A percentile compares a stretch with the other conserved stretches of the same genome.
Conservation (phyloP, 495 filamentous ascomycete species). For the Diplogelasinospora grovesii region DNA sequence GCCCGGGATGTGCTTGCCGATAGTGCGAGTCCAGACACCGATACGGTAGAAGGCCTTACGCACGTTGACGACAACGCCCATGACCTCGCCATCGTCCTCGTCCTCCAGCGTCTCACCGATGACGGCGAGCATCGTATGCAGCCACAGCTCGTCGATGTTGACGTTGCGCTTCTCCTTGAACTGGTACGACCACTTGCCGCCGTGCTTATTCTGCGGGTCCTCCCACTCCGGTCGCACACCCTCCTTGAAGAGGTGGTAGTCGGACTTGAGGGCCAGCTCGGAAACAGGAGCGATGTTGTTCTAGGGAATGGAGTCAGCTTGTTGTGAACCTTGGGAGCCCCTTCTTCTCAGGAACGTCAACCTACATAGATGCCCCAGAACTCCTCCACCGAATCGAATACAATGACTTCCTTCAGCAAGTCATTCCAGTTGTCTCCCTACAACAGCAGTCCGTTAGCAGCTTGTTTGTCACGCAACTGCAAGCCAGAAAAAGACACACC, state of each 20-base stretch:
- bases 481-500: constrained; percentile 44
- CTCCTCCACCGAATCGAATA: constrained; percentile 96
- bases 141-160: constrained; percentile 92
- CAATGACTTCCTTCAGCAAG: constrained; percentile 94
- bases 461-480: neutral
- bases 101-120: constrained; percentile 97
- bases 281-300: constrained; percentile 98
- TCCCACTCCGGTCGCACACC: constrained; percentile 98
- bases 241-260: constrained; percentile 99
- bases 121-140: constrained; percentile 90
- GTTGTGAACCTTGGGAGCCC: neutral
- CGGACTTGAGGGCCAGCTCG: constrained; percentile 91
- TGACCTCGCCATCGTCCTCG: constrained; percentile 92
- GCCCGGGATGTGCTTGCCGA: constrained; percentile 71
- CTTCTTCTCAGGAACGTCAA: constrained; percentile 11
- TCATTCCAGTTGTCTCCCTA: constrained; percentile 99
- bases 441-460: neutral
- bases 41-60: constrained; percentile 97
- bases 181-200: constrained; percentile 95
- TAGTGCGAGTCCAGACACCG: constrained; percentile 84
- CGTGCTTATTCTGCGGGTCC: constrained; percentile 95
- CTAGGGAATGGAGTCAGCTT: constrained; percentile 40
- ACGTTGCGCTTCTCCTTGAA: constrained; percentile 91
- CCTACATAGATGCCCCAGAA: constrained; percentile 99
- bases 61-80: constrained; percentile 99